A percentile compares a stretch with the other conserved stretches of the same genome.
Evolutionary conservation across 208 protist genomes (phyloP).

Genomic region (Trypanosoma melophagium): DNA sequence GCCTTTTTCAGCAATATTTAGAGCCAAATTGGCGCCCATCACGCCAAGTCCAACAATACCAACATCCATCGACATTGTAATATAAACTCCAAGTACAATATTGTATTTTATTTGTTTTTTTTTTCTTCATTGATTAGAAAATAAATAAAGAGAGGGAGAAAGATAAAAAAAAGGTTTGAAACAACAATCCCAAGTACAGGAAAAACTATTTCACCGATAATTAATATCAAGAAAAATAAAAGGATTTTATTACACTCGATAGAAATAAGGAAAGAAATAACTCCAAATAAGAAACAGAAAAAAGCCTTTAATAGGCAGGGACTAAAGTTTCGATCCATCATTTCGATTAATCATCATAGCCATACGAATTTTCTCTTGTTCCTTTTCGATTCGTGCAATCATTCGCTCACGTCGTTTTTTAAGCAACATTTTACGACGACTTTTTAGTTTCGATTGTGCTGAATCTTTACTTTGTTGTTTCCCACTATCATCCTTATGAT

Average conservation of each 20-base stretch:
- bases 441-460: slow-evolving; percentile 7
- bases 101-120: slow-evolving; percentile 12
- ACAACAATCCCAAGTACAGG: slow-evolving; percentile 10
- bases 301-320: slow-evolving; percentile 1
- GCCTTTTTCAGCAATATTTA: slow-evolving; percentile 97
- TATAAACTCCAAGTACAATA: not conserved
- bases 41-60: slow-evolving; percentile 97
- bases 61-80: slow-evolving; percentile 88
- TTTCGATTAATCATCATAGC: slow-evolving; percentile 48
- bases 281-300: not conserved
- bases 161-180: slow-evolving; percentile 19
- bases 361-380: slow-evolving; percentile 77
- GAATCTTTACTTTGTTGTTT: not conserved
- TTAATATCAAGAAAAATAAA: slow-evolving; percentile 3
- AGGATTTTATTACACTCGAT: no score
- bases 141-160: slow-evolving; percentile 8
- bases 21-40: slow-evolving; percentile 98
- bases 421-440: slow-evolving; percentile 22
- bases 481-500: not conserved
- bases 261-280: not conserved
- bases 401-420: slow-evolving; percentile 36
- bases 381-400: slow-evolving; percentile 66
- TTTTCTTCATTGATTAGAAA: not conserved
- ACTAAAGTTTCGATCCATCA: slow-evolving; percentile 32
- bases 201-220: slow-evolving; percentile 12